Evolutionary conservation across 352 stramenopile species (phyloP), one percentile per base, ranked within the genome.

Genomic region (Phytophthora uliginosa): DNA sequence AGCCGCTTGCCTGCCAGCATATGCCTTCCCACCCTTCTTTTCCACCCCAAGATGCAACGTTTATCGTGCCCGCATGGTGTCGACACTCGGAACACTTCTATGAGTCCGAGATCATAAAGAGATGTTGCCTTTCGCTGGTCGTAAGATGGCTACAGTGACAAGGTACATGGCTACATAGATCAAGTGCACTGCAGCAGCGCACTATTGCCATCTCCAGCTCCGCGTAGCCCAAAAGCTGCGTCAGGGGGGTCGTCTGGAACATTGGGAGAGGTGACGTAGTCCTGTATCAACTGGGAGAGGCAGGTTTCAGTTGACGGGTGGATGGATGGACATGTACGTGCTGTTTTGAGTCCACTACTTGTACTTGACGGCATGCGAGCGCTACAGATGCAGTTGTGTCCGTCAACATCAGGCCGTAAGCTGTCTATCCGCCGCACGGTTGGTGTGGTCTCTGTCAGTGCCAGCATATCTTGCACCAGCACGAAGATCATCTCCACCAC

Each of bases 81-180:
- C 17, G 20, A 42, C 36, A 42, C 36, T 42, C 42, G 18, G 17
- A 13, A 15, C 9, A 10, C 34, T 13, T 40, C 9, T 50, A 50
- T 24, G 42, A 50, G 42, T 24, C 42, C 18, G 17, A 15, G 15
- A 51, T 22, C 42, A 51, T 51, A 18, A 50, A 51, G 48, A 34
- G 62, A 63, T 38, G 71, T 80, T 71, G 70, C 69, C 40, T 82
- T 77, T 63, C 59, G 62, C 36, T 78, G 71, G 66, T 80, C 77
- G 54, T 68, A 80, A 66, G 8, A 24, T 51, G 58, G 58, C 58
- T 64, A 48, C 57, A 63, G 38, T 45, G 38, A 9, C 38, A 45
- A n/a, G 38, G 36, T n/a, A n/a, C 38, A 45, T 17, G 38, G 38
- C 38, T 45, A 45, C 38, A 45, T 45, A n/a, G 38, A 45, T 7